Conservation (phyloP, 805 yeast genomes). For the Suhomyces sp. region DNA sequence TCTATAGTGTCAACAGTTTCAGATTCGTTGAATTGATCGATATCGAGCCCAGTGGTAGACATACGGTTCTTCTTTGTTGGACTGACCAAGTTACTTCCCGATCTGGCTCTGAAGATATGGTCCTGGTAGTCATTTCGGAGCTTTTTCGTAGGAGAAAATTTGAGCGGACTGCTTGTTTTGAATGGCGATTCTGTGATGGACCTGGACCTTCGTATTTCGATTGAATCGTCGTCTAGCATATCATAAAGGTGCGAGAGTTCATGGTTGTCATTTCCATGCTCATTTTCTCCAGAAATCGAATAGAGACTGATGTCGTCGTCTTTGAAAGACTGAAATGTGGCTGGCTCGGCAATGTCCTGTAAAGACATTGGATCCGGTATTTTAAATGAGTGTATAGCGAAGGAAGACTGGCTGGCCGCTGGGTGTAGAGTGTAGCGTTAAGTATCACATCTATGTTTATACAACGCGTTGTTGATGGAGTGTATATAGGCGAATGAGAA, state of each 20-base stretch:
- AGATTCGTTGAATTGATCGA: too few species aligned
- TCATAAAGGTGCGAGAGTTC: constrained; percentile 12
- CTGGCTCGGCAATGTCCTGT: too few species aligned
- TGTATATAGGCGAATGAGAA: too few species aligned
- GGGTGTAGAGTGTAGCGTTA: too few species aligned
- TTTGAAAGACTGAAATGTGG: too few species aligned
- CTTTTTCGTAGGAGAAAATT: constrained; percentile 16
- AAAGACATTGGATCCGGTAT: too few species aligned
- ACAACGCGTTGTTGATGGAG: too few species aligned
- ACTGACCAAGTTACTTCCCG: constrained; percentile 9
- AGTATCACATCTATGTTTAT: too few species aligned
- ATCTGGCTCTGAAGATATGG: constrained; percentile 13
- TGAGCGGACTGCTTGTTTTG: constrained; percentile 13
- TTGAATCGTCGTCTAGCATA: constrained; percentile 18
- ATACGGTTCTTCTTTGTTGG: constrained; percentile 14
- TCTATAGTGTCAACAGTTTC: constrained; percentile 10
- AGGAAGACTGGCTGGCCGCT: too few species aligned
- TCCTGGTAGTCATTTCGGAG: constrained; percentile 18
- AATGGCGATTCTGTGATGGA: constrained; percentile 9
- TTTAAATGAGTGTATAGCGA: too few species aligned
- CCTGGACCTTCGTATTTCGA: constrained; percentile 13
- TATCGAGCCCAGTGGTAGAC: background rate
- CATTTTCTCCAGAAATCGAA: constrained; percentile 10
- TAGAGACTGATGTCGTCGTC: constrained; percentile 18
- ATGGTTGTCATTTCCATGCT: constrained; percentile 1